Evolutionary conservation across 371 early-diverging fungal species (phyloP), one percentile per base, ranked within the genome.

Genomic region (Rhizopus delemar): DNA sequence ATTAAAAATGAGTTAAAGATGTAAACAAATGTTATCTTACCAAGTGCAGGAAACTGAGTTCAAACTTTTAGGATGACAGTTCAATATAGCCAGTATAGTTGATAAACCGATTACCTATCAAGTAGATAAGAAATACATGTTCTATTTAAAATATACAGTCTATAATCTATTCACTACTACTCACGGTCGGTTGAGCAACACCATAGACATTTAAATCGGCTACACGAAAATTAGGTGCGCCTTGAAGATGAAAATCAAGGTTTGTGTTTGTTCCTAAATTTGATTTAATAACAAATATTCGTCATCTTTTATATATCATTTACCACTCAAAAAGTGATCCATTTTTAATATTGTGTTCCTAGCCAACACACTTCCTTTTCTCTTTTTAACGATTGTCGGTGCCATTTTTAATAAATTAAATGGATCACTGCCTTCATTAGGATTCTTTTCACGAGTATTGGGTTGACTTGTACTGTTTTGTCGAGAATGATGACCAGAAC

Each of bases 181-280:
- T 62, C 73, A 81, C 81, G 6, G 88, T 85, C 4, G 90, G 90
- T 56, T 90, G 89, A 29, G 89, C 87, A 38, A 85, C 85, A 43
- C 90, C 90, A 62, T 80, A 84, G 5, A 89, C 80, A 56, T 85
- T 83, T 51, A 82, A 63, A 53, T 83, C 85, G 28, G 82, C 83
- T 56, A 76, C 73, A 22, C 90, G 80, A 66, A 90, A 90, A 60
- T 90, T 89, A 35, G 89, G 89, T 8, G 89, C 86, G 0, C 89
- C 90, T 56, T 87, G 84, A 35, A 89, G 68, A 58, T 84, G 79
- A 52, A 88, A 83, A 60, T 83, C 87, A 8, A 86, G 72, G 13
- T 81, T 78, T 36, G 80, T 72, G 66, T 85, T 80, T 53, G 81
- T 64, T 28, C 76, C 86, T 83, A 59, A 54, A 13, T 53, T 22